Conservation (phyloP, 768 basidiomycete species). For the Suillus decipiens region DNA sequence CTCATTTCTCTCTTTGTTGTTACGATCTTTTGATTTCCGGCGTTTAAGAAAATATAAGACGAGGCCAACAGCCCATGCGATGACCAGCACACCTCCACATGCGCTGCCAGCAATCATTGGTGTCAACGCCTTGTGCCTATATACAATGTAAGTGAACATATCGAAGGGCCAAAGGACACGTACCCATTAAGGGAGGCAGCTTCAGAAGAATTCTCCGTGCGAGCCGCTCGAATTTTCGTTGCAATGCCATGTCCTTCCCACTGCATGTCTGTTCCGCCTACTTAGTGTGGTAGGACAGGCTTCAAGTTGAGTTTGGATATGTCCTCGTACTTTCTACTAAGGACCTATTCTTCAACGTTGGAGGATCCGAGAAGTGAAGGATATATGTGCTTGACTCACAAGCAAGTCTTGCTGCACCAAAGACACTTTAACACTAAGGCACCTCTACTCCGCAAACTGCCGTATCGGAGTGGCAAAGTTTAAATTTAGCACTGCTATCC, state of each 20-base stretch:
- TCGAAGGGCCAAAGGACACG: background rate
- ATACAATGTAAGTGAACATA: background rate
- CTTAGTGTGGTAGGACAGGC: background rate
- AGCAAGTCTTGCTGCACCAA: background rate
- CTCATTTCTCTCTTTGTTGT: conserved; percentile 40
- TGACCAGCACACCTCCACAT: conserved; percentile 51
- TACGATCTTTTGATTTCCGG: conserved; percentile 46
- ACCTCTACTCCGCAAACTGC: background rate
- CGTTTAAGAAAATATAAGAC: conserved; percentile 58
- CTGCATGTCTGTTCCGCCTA: background rate
- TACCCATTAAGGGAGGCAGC: conserved; percentile 44
- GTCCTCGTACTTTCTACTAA: background rate
- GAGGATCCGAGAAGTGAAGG: background rate
- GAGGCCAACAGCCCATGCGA: conserved; percentile 53
- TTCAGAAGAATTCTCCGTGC: conserved; percentile 38
- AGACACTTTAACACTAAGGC: too few species aligned
- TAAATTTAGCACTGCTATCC: too few species aligned
- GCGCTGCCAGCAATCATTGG: conserved; percentile 63
- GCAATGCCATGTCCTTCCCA: background rate
- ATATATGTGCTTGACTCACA: background rate
- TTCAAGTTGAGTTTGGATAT: background rate
- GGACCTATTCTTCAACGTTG: background rate
- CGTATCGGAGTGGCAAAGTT: background rate
- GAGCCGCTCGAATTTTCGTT: conserved; percentile 2
- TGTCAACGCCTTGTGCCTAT: conserved; percentile 55